Conservation (phyloP, 805 yeast species). For the Saccharomycopsis oosterbeekiorum region DNA sequence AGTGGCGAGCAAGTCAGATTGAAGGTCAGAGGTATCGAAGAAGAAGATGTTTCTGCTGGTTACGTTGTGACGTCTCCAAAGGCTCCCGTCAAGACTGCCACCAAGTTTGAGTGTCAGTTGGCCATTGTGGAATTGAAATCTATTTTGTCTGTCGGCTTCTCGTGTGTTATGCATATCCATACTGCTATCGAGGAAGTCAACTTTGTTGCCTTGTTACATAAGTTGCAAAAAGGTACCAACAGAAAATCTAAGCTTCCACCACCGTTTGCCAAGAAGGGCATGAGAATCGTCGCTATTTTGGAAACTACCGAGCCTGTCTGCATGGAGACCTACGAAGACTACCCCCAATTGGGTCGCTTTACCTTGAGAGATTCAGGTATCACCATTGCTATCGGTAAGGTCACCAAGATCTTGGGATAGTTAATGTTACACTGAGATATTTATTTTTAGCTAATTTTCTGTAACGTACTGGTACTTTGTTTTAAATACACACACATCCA, state of each 20-base stretch:
- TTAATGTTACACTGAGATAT: neutral
- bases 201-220: slow-evolving; percentile 74
- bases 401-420: slow-evolving; percentile 67
- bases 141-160: slow-evolving; percentile 87
- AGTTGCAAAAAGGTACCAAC: slow-evolving; percentile 93
- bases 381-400: slow-evolving; percentile 97
- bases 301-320: slow-evolving; percentile 85
- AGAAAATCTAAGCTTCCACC: slow-evolving; percentile 95
- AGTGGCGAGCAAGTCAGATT: slow-evolving; percentile 97
- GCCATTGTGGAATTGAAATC: slow-evolving; percentile 96
- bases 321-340: slow-evolving; percentile 84
- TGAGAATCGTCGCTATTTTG: slow-evolving; percentile 91
- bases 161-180: slow-evolving; percentile 98
- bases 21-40: slow-evolving; percentile 91
- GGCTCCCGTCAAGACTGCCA: slow-evolving; percentile 85
- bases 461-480: neutral
- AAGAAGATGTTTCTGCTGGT: slow-evolving; percentile 89
- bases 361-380: slow-evolving; percentile 98
- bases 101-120: slow-evolving; percentile 88
- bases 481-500: neutral
- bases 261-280: slow-evolving; percentile 96
- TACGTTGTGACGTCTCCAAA: slow-evolving; percentile 80
- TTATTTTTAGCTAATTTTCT: neutral
- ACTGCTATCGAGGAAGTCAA: slow-evolving; percentile 95
- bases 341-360: slow-evolving; percentile 95